Percentiles rank a stretch among this genome's conserved stretches.
Evolutionary conservation across 169 alveolate species (phyloP).

Genomic region (Besnoitia besnoiti): DNA sequence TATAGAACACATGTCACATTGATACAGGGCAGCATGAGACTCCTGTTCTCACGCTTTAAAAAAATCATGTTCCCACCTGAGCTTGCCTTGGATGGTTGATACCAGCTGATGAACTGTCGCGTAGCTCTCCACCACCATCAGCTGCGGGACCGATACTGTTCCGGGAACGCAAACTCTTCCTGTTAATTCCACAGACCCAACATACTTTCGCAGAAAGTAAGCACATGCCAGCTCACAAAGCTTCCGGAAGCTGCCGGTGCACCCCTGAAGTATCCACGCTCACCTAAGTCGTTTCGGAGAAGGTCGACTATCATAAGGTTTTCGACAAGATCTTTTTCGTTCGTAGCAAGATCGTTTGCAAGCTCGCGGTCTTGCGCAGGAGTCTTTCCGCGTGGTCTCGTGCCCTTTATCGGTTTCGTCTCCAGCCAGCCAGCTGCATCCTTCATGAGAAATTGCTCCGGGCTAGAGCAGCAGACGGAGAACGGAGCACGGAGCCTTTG

Average conservation of each 20-base stretch:
- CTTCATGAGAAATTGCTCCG: slow-evolving; percentile 73
- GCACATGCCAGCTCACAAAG: neutral
- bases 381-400: slow-evolving; percentile 70
- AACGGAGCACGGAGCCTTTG: too few species aligned
- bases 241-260: neutral
- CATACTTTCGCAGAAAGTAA: neutral
- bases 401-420: slow-evolving; percentile 77
- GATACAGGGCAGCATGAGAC: too few species aligned
- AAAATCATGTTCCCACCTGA: slow-evolving; percentile 29
- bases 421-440: slow-evolving; percentile 64
- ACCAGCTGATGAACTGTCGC: slow-evolving; percentile 74
- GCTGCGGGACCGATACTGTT: slow-evolving; percentile 67
- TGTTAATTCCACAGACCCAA: neutral
- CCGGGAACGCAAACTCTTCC: slow-evolving; percentile 70
- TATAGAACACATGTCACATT: too few species aligned
- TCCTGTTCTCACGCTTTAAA: too few species aligned
- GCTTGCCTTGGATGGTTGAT: slow-evolving; percentile 71
- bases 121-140: slow-evolving; percentile 71
- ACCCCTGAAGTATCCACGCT: neutral
- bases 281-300: slow-evolving; percentile 73
- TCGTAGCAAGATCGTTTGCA: slow-evolving; percentile 55
- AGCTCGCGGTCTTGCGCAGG: slow-evolving; percentile 67
- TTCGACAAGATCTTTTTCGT: slow-evolving; percentile 75
- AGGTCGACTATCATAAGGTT: slow-evolving; percentile 77
- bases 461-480: slow-evolving; percentile 70